Base-by-base conservation (phyloP, 2,329 filamentous ascomycete genomes). In the Fusarium kyushuense region DNA sequence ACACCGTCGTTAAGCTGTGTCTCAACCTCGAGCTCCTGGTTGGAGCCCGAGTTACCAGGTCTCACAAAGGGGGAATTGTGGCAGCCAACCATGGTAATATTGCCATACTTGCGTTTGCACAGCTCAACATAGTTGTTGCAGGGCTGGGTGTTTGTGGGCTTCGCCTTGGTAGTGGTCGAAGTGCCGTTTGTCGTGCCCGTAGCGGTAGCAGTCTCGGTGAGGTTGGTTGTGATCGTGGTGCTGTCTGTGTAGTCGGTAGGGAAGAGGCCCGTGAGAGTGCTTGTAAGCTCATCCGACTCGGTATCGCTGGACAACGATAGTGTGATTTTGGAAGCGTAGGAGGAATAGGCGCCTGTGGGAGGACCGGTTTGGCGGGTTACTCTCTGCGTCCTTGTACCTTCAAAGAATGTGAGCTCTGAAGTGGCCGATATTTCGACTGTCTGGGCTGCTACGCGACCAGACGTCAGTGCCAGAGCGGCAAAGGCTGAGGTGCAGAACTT, bases 11-110 rank as follows among this genome's bases (percentile, higher is more conserved):
- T 87, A 64, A 96, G 83, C 80, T 96, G 93, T 33, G 85, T 81
- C 14, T 82, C 84, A 48, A 96, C 92, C 21, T 83, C 78, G 43
- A 92, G 83, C 29, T 84, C 83, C 80, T 96, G 93, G 78, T 96
- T 96, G 56, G 91, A 87, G 16, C 89, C 92, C 12, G 90, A 86
- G 77, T 91, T 94, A 70, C 90, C 90, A 17, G 84, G 76, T 11
- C 86, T 83, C 40, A 90, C 84, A 76, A 96, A 96, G 13, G 92
- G 92, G 41, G 91, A 93, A 81, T 96, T 96, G 81, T 96, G 93
- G 19, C 90, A 89, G 21, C 87, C 89, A 2, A 96, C 86, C 72
- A 92, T 84, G 58, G 92, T 94, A 78, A 96, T 90, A 77, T 96
- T 94, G 83, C 90, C 89, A 79, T 94, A 96, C 71, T 88, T 89